phyloP scores from a whole-genome alignment of 441 rosid genomes.

The Gossypium aridum region DNA sequence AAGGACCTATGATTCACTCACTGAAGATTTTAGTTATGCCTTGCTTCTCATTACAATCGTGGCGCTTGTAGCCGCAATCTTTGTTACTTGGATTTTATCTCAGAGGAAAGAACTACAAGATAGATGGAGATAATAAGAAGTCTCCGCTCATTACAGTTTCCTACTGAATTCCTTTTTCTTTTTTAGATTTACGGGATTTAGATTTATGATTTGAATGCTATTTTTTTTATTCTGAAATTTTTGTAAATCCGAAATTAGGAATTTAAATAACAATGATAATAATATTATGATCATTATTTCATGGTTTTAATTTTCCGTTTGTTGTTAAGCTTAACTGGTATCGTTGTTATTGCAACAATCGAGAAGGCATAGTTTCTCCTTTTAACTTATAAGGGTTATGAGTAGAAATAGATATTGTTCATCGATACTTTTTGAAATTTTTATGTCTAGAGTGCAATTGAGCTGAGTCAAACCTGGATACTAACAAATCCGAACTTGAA shows the following conservation, averaged over 20 bases:
- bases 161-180: not conserved
- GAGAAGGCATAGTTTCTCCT: too few relatives aligned
- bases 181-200: constrained; percentile 4
- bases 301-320: not conserved
- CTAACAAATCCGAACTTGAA: too few relatives aligned
- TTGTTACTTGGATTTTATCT: constrained; percentile 79
- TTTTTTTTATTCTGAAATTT: not conserved
- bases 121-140: constrained; percentile 31
- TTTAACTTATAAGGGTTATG: too few relatives aligned
- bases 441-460: too few relatives aligned
- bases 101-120: constrained; percentile 90
- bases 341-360: too few relatives aligned
- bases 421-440: too few relatives aligned
- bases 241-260: not conserved
- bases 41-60: constrained; percentile 84
- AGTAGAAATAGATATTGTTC: too few relatives aligned
- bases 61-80: constrained; percentile 79
- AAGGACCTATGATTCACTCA: constrained; percentile 95
- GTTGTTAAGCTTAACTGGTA: too few relatives aligned
- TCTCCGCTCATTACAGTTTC: not conserved
- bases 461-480: too few relatives aligned
- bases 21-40: constrained; percentile 95
- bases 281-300: not conserved
- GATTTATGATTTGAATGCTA: constrained; percentile 4
- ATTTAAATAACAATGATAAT: not conserved